Evolutionary conservation across 2,329 filamentous ascomycete species (phyloP).

Genomic region (Aspergillus hortae): DNA sequence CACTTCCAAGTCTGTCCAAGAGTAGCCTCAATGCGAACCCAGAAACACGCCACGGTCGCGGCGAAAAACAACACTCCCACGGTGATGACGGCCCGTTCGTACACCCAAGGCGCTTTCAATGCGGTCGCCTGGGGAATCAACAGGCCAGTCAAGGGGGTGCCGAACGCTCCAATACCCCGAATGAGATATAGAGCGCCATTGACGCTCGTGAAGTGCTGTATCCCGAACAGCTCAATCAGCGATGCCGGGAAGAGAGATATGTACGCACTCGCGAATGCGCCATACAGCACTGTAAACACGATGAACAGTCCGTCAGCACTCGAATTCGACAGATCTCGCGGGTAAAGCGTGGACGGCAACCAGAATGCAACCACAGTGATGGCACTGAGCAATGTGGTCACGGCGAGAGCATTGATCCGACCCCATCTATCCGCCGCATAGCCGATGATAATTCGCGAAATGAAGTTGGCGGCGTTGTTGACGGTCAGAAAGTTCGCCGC

Average conservation of each 20-base stretch:
- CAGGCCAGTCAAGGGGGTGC: constrained; percentile 33
- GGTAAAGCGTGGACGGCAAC: constrained; percentile 21
- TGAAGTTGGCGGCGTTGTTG: constrained; percentile 41
- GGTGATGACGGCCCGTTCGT: constrained; percentile 23
- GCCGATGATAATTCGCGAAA: constrained; percentile 39
- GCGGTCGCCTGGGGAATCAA: constrained; percentile 22
- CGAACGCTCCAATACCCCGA: constrained; percentile 35
- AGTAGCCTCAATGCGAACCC: constrained; percentile 25
- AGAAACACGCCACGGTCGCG: constrained; percentile 24
- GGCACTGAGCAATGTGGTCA: constrained; percentile 30
- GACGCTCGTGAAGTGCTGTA: constrained; percentile 35
- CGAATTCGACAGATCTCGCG: background rate
- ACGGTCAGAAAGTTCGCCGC: constrained; percentile 41
- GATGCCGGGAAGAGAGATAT: constrained; percentile 34
- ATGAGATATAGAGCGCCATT: constrained; percentile 39
- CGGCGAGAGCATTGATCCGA: constrained; percentile 38
- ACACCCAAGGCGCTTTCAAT: constrained; percentile 16
- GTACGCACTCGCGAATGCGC: constrained; percentile 38
- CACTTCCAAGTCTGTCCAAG: constrained; percentile 19
- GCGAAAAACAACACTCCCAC: constrained; percentile 24
- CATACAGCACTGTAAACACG: constrained; percentile 32
- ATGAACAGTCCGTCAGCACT: constrained; percentile 28
- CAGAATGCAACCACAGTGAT: constrained; percentile 26
- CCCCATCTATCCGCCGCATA: constrained; percentile 38
- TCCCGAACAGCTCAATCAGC: constrained; percentile 37